phyloP scores from a whole-genome alignment of 2,329 filamentous ascomycete genomes.

The Fusarium pseudocircinatum region DNA sequence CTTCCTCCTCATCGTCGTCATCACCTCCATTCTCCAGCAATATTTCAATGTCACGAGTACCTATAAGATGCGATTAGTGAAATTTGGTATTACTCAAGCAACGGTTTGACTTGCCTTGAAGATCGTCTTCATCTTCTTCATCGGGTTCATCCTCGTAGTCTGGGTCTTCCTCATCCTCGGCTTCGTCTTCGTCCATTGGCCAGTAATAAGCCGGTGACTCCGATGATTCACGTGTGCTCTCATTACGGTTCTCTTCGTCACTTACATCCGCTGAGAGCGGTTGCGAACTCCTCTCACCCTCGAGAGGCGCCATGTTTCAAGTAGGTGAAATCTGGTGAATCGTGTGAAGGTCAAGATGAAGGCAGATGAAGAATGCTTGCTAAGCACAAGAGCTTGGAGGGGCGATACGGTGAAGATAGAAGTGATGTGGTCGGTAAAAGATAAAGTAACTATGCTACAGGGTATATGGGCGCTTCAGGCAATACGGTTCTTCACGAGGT shows the following conservation, averaged over 20 bases:
- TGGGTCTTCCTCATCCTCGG: conserved; percentile 48
- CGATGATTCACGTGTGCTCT: conserved; percentile 22
- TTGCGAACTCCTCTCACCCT: conserved; percentile 11
- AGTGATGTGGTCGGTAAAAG: neutral
- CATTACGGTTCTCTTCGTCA: conserved; percentile 13
- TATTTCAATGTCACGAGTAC: conserved; percentile 29
- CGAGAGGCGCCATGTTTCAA: conserved; percentile 23
- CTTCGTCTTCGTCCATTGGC: conserved; percentile 43
- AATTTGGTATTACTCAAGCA: neutral
- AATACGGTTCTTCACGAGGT: neutral
- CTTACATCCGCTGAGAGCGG: neutral
- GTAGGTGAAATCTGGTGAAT: neutral
- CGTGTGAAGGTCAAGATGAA: neutral
- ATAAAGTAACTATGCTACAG: conserved; percentile 10
- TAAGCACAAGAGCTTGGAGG: conserved; percentile 28
- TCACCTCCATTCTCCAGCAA: conserved; percentile 37
- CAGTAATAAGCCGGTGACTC: conserved; percentile 22
- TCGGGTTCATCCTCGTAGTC: conserved; percentile 43
- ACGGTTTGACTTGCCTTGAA: conserved; percentile 30
- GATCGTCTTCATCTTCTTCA: conserved; percentile 40
- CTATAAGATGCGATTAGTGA: conserved; percentile 6
- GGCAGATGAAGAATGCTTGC: conserved; percentile 25
- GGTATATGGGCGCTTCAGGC: neutral
- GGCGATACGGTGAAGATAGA: conserved; percentile 11
- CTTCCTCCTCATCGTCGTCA: conserved; percentile 32